Evolutionary conservation across 2,329 filamentous ascomycete species (phyloP).

Genomic region (Fusarium chlamydosporum): DNA sequence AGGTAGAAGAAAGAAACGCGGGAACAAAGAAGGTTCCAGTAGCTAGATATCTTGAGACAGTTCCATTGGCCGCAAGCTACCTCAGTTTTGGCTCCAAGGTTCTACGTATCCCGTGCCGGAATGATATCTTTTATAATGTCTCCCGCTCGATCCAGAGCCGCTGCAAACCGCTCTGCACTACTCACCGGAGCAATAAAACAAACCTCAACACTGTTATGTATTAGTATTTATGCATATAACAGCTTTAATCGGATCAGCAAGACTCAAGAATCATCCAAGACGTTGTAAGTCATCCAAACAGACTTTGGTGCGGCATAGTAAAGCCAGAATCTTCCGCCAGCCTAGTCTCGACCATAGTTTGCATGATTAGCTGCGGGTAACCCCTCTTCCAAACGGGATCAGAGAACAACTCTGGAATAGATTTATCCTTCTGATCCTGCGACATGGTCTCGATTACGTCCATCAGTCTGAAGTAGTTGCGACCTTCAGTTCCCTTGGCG

Average conservation of each 20-base stretch:
- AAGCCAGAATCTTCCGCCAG: constrained; percentile 11
- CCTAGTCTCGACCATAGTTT: constrained; percentile 19
- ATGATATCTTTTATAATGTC: constrained; percentile 6
- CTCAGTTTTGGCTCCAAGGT: too few species aligned
- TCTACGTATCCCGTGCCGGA: not conserved
- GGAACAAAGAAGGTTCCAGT: too few species aligned
- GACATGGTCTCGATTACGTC: constrained; percentile 19
- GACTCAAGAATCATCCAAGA: constrained; percentile 11
- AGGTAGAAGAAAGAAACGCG: too few species aligned
- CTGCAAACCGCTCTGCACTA: not conserved
- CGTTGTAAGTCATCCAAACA: constrained; percentile 19
- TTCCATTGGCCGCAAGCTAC: too few species aligned
- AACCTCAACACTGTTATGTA: not conserved
- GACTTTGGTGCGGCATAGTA: constrained; percentile 19
- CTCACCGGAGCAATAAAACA: constrained; percentile 8
- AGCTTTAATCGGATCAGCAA: not conserved
- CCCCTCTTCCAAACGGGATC: constrained; percentile 19
- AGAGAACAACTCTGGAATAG: not conserved
- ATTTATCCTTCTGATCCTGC: constrained; percentile 8
- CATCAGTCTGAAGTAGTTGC: constrained; percentile 15
- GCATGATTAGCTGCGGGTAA: constrained; percentile 11
- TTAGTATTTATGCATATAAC: not conserved
- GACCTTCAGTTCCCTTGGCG: constrained; percentile 4
- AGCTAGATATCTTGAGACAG: too few species aligned
- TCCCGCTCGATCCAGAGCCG: constrained; percentile 4